Evolutionary conservation across 257 asterid genomes (phyloP).

Genomic region (Lantana camara): DNA sequence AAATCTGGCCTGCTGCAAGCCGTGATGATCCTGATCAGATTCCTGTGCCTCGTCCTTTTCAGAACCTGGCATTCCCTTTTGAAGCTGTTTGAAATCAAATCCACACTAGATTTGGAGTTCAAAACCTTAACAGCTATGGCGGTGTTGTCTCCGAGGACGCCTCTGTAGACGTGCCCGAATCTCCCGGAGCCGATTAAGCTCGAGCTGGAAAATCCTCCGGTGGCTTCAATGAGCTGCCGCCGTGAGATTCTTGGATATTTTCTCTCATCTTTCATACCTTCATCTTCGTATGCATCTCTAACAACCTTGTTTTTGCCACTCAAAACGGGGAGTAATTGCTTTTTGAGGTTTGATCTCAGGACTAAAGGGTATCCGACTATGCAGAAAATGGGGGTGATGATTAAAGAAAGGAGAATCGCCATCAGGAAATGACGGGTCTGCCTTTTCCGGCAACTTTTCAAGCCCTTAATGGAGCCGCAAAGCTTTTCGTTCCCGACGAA

Average conservation of each 20-base stretch:
- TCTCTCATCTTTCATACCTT: slow-evolving; percentile 35
- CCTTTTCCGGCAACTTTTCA: slow-evolving; percentile 42
- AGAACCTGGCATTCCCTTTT: slow-evolving; percentile 81
- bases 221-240: slow-evolving; percentile 67
- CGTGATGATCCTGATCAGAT: slow-evolving; percentile 68
- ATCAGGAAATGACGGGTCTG: slow-evolving; percentile 45
- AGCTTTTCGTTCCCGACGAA: slow-evolving; percentile 58
- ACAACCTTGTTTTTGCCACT: slow-evolving; percentile 22
- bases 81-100: slow-evolving; percentile 47
- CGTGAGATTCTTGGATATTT: slow-evolving; percentile 69
- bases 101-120: slow-evolving; percentile 34
- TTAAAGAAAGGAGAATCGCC: slow-evolving; percentile 68
- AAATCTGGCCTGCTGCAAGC: slow-evolving; percentile 77
- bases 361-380: slow-evolving; percentile 54
- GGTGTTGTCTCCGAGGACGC: slow-evolving; percentile 59
- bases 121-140: slow-evolving; percentile 72
- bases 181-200: slow-evolving; percentile 71
- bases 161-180: slow-evolving; percentile 76
- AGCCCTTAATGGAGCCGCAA: slow-evolving; percentile 60
- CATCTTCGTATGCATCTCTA: slow-evolving; percentile 35
- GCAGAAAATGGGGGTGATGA: slow-evolving; percentile 59
- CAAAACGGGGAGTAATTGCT: slow-evolving; percentile 26
- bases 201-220: slow-evolving; percentile 59
- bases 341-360: slow-evolving; percentile 43
- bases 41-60: slow-evolving; percentile 68